Percentiles rank a stretch among this genome's conserved stretches.
Conservation (phyloP, 2,329 filamentous ascomycete species). For the Cercospora beticola region DNA sequence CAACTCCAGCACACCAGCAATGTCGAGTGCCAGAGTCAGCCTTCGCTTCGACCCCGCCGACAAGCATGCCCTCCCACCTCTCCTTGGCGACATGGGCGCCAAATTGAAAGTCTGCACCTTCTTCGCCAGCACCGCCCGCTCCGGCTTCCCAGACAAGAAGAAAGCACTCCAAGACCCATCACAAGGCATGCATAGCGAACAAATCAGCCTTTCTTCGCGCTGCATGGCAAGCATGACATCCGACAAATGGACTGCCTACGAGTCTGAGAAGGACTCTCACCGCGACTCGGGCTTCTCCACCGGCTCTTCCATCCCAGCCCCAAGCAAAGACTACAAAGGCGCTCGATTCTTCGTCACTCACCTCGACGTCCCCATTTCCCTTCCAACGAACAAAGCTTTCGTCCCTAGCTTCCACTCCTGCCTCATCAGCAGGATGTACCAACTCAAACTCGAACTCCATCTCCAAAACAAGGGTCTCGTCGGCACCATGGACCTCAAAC, state of each 20-base stretch:
- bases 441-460: conserved; percentile 59
- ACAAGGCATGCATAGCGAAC: conserved; percentile 55
- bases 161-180: conserved; percentile 47
- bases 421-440: conserved; percentile 63
- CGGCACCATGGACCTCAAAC: conserved; percentile 43
- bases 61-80: conserved; percentile 52
- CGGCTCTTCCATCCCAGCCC: conserved; percentile 29
- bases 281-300: conserved; percentile 44
- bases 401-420: conserved; percentile 70
- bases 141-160: conserved; percentile 49
- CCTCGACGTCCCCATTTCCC: conserved; percentile 62
- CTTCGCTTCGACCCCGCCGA: conserved; percentile 62
- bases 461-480: conserved; percentile 51
- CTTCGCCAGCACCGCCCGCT: conserved; percentile 54
- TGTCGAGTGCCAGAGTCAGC: conserved; percentile 56
- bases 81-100: conserved; percentile 52
- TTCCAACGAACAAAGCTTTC: conserved; percentile 60
- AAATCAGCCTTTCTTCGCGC: conserved; percentile 53
- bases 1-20: conserved; percentile 44
- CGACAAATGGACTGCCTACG: conserved; percentile 52
- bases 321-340: conserved; percentile 44
- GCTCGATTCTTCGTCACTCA: conserved; percentile 59
- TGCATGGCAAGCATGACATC: conserved; percentile 41
- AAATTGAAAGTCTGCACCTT: conserved; percentile 60
- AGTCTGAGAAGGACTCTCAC: conserved; percentile 33